Evolutionary conservation across 2,329 filamentous ascomycete species (phyloP).

Genomic region (Cytospora piceicola): DNA sequence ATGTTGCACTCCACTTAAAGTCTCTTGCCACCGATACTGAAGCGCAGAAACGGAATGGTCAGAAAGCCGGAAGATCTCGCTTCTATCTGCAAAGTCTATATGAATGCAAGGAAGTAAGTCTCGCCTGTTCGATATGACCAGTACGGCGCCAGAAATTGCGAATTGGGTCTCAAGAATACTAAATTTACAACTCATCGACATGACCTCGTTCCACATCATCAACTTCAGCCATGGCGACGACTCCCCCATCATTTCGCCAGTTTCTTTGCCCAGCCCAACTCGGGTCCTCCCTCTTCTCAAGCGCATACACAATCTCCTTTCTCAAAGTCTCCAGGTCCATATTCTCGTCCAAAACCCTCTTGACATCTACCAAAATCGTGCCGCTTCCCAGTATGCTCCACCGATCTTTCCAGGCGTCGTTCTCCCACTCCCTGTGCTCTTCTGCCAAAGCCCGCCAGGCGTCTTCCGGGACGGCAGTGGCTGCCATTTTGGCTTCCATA

Average conservation of each 20-base stretch:
- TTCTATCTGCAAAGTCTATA: too few relatives aligned
- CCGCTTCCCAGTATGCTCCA: background rate
- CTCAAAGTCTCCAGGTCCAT: background rate
- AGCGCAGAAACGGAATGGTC: too few relatives aligned
- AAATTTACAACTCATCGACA: background rate
- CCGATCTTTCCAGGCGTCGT: background rate
- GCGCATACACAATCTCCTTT: background rate
- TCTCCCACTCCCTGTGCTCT: background rate
- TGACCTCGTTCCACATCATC: background rate
- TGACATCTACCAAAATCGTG: background rate
- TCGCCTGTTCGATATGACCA: too few relatives aligned
- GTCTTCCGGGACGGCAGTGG: background rate
- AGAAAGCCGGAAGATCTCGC: too few relatives aligned
- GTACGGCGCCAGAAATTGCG: too few relatives aligned
- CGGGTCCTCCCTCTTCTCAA: background rate
- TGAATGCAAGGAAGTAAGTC: too few relatives aligned
- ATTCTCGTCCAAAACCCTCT: background rate
- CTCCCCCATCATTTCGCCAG: background rate
- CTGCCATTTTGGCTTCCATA: background rate
- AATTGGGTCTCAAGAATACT: background rate
- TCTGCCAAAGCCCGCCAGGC: background rate
- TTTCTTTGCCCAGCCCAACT: background rate
- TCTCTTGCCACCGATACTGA: too few relatives aligned
- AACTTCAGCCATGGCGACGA: background rate
- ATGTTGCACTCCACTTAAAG: too few relatives aligned